These are phyloP conservation scores for Acanthochlamys bracteata DNA, from an alignment of 106 monocot genomes.

Conservation along the genomic window DNA sequence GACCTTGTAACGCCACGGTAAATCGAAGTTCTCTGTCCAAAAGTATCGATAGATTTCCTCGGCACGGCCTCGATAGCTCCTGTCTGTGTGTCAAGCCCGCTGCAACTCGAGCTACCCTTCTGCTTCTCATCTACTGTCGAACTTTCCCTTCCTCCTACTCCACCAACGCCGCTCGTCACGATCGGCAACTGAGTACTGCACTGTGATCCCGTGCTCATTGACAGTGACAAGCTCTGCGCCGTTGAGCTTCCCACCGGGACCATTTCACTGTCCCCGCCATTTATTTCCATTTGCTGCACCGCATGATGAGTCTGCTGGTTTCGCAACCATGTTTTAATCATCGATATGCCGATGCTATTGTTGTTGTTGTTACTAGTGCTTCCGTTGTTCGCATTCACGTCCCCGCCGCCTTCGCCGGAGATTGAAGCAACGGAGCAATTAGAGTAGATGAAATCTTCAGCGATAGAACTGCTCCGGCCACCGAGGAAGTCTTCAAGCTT, in stretches of 20 bases:
- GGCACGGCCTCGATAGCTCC: slow-evolving; percentile 23
- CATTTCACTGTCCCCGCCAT: neutral
- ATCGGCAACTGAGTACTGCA: slow-evolving; percentile 50
- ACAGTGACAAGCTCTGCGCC: slow-evolving; percentile 52
- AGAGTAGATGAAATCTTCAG: slow-evolving; percentile 27
- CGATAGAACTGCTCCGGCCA: neutral
- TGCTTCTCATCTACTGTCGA: slow-evolving; percentile 15
- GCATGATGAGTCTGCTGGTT: slow-evolving; percentile 36
- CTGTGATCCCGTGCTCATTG: slow-evolving; percentile 67
- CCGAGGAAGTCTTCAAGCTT: slow-evolving; percentile 26
- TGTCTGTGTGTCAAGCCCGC: neutral
- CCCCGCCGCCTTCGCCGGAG: neutral
- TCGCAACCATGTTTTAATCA: slow-evolving; percentile 82
- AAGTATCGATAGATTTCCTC: slow-evolving; percentile 78
- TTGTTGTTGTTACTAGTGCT: no score
- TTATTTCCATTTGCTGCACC: slow-evolving; percentile 13
- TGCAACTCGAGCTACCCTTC: neutral
- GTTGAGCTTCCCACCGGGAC: slow-evolving; percentile 6
- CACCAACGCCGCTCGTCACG: slow-evolving; percentile 4
- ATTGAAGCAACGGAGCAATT: slow-evolving; percentile 29
- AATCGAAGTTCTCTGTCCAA: slow-evolving; percentile 94
- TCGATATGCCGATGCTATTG: slow-evolving; percentile 59
- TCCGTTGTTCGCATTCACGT: no score
- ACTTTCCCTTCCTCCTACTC: slow-evolving; percentile 22
- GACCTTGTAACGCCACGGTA: slow-evolving; percentile 94